Evolutionary conservation across 495 filamentous ascomycete genomes (phyloP).

Genomic region (Eremomyces bilateralis): DNA sequence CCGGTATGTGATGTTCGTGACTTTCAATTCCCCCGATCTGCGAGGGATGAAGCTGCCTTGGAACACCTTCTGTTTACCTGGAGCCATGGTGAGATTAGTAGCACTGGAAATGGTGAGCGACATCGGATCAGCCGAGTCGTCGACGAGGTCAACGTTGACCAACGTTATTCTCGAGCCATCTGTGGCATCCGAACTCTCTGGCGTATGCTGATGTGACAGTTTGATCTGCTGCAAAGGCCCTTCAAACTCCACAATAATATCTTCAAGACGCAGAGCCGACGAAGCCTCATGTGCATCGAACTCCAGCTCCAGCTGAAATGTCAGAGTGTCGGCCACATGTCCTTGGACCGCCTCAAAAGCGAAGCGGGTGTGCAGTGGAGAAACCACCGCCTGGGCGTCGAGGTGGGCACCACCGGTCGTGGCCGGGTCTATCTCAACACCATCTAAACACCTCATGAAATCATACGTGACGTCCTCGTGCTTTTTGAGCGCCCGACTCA

Average conservation of each 20-base stretch:
- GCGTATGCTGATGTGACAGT: constrained; percentile 11
- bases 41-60: constrained; percentile 49
- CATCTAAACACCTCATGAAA: no score
- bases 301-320: constrained; percentile 47
- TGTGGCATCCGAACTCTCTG: no score
- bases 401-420: no score
- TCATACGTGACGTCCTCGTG: no score
- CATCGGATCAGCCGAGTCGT: not conserved
- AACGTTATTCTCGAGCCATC: no score
- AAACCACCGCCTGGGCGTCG: no score
- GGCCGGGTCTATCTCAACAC: no score
- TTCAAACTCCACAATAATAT: constrained; percentile 24
- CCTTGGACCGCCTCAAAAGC: no score
- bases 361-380: no score
- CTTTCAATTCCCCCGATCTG: constrained; percentile 56
- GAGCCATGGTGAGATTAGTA: constrained; percentile 43
- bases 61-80: constrained; percentile 48
- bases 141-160: not conserved
- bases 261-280: constrained; percentile 38
- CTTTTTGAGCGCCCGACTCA: no score
- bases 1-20: constrained; percentile 38
- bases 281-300: constrained; percentile 45
- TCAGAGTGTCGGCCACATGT: constrained; percentile 59
- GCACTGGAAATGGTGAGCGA: constrained; percentile 29
- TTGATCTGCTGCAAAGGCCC: constrained; percentile 11